Conservation (phyloP, 345 rosid species). For the Corchorus capsularis region DNA sequence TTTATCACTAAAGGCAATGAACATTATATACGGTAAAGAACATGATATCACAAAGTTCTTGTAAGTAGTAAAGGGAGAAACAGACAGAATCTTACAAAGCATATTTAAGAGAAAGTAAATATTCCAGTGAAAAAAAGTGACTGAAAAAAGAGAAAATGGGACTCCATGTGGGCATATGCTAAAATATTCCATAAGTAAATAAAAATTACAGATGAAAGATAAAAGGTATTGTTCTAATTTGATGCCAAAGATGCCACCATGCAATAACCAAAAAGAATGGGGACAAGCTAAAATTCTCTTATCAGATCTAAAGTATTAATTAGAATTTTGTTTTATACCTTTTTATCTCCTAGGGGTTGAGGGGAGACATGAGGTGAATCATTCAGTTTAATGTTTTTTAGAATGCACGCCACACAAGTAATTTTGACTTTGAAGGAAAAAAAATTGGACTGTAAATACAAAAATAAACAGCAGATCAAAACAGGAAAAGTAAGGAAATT, state of each 20-base stretch:
- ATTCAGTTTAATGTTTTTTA: too few species aligned
- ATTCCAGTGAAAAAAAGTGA: slow-evolving; percentile 4
- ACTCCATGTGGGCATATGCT: slow-evolving; percentile 16
- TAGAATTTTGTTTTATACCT: slow-evolving; percentile 20
- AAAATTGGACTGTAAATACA: too few species aligned
- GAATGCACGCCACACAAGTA: too few species aligned
- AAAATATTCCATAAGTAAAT: slow-evolving; percentile 12
- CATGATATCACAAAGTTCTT: background rate
- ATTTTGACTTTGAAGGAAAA: too few species aligned
- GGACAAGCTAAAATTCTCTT: slow-evolving; percentile 9
- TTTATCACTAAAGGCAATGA: background rate
- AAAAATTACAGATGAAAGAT: background rate
- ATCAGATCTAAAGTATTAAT: slow-evolving; percentile 22
- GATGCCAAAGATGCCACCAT: slow-evolving; percentile 10
- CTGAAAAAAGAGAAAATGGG: slow-evolving; percentile 3
- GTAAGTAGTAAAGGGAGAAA: slow-evolving; percentile 13
- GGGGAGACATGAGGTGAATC: too few species aligned
- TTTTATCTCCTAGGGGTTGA: background rate
- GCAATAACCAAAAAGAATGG: background rate
- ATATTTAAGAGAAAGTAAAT: slow-evolving; percentile 3
- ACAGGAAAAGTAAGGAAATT: too few species aligned
- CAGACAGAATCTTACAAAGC: background rate
- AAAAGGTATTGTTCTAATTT: slow-evolving; percentile 3
- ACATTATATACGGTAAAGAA: background rate
- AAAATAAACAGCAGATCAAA: too few species aligned